Base-by-base conservation (phyloP, 164 flowering plant genomes). In the Umbilicus rupestris region DNA sequence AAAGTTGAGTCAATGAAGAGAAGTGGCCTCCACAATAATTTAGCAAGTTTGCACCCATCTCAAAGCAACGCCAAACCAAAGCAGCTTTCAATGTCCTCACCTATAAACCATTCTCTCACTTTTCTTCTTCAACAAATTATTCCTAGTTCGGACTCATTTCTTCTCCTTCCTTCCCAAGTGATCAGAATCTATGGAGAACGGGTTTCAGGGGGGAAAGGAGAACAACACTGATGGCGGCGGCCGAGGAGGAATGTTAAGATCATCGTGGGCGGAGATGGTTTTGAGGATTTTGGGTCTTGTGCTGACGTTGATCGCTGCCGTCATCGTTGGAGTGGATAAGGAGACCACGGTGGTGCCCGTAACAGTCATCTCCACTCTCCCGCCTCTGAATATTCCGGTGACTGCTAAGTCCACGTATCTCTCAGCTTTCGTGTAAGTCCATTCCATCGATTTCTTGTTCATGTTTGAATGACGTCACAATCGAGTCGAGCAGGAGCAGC, bases 251-350 rank as follows among this genome's bases (percentile, higher is more conserved):
- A n/a, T n/a, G n/a, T n/a, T n/a, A n/a, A 19, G 57, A 39, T 9
- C 30, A 12, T 11, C 37, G 37, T 15, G 33, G 0, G 20, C 63
- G 20, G 84, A 75, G 10, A 28, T 81, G 62, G 5, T 72, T 26
- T 37, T 85, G 70, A 76, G 89, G 79, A 9, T 79, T 7, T 30
- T 80, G 72, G 85, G 77, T 0, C 58, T 82, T 66, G 66, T 62
- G 3, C 63, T 82, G 29, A 76, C 82, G 9, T 58, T 85, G 20
- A 78, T 45, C 7, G 83, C 85, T 1, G 82, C 84, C 1, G 52
- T 83, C 5, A 64, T 83, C 14, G 63, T 83, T 44, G 90, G 82
- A 31, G 74, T 79, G n/a, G 67, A 73, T 44, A 82, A 80, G 71
- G 74, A 85, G 69, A 82, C 81, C 0, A 72, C 60, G 68, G 19